Evolutionary conservation across 1,139 yeast genomes (phyloP), one percentile per base, ranked within the genome.

Genomic region (Candida mesenterica): DNA sequence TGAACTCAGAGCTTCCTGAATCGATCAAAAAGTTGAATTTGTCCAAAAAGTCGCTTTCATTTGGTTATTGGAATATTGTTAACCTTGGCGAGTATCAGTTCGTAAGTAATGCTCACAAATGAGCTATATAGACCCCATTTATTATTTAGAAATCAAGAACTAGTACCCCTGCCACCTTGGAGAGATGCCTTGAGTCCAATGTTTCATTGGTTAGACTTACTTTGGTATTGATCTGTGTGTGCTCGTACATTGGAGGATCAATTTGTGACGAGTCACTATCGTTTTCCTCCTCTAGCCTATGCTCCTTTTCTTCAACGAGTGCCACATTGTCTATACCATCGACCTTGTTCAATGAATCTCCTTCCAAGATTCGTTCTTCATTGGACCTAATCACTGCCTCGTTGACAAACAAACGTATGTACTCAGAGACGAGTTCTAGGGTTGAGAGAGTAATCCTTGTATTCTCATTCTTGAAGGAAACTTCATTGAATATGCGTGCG

Each of bases 341-440:
- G 1, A 58, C 62, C 24, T 49, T 48, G 13, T 50, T 45, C 14
- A 53, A 39, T 2, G 55, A 40, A 19, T 55, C 59, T 1, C 59
- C 64, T 36, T 68, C 73, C 14, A 51, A 42, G 3, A 60, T 27
- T 30, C 79, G 48, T 41, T 65, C 74, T 42, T 80, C 85, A 39
- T 79, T 72, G 2, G 89, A 72, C 41, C 90, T 53, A 10, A 75
- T 51, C 2, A 80, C 69, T 0, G 88, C 87, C 55, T 82, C 89
- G 37, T 74, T 67, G 10, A 82, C 69, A 49, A 82, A 82, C 44
- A 80, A 56, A 31, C 75, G 66, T 30, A 81, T 65, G 47, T 82
- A 82, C 45, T 77, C 82, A 1, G 79, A 61, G 1, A 79, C 65
- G 24, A 75, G 56, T 17, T 69, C 68, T 4, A 81, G 52, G 0